Evolutionary conservation across 768 basidiomycete species (phyloP), one percentile per base, ranked within the genome.

Genomic region (Phaeotremella skinneri): DNA sequence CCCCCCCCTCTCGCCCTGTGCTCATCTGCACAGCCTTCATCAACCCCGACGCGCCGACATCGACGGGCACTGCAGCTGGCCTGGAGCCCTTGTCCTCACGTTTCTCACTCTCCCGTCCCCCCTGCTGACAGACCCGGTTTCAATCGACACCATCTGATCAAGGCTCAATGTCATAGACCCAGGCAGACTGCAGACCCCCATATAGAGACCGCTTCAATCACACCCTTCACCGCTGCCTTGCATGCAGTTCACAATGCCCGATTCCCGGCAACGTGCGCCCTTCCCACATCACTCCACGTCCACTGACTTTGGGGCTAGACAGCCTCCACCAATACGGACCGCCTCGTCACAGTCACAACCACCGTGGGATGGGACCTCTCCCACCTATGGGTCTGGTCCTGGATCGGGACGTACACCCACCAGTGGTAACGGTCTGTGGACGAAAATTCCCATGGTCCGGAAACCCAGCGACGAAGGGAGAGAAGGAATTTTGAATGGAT

Each of bases 261-360:
- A 72, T 43, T 63, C 64, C 3, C 60, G 72, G 17, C 69, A 70
- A 27, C 55, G 72, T 21, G 69, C 72, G 21, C 64, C 72, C 17
- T 73, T 73, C 58, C 56, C 69, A n/a, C 69, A 68, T 49, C 58
- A 61, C 26, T 58, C 69, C 7, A 70, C 72, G 3, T 68, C 60
- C 16, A 58, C 66, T 13, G 61, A 70, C 51, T 49, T 67, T n/a
- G 11, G 11, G 13, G 9, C 43, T 20, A 23, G 43, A 6, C 11
- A 23, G 57, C 56, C 9, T 55, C 62, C 49, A 48, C 56, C 45
- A 27, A 48, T 34, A 25, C 25, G 32, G 11, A 58, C 6, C 7
- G 27, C 14, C 30, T 34, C 9, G 7, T 9, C 7, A 9, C 11
- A 7, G 16, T 50, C 20, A 49, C 45, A 37, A 29, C 34, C 37